phyloP scores from a whole-genome alignment of 352 stramenopile species.

The Globisporangium carolinianum region DNA sequence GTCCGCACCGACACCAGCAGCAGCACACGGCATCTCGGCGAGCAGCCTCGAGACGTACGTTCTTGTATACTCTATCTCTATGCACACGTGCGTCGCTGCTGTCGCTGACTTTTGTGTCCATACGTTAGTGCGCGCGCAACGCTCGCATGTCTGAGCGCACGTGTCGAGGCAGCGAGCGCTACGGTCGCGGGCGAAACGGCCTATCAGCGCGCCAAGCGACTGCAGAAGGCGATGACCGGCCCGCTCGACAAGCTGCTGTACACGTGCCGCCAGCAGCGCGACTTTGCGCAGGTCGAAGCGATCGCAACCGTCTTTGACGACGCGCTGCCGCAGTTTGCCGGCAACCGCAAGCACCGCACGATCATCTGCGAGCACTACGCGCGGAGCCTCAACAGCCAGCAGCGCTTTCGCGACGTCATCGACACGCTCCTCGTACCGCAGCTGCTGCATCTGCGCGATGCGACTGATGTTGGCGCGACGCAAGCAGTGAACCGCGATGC shows the following conservation, averaged over 20 bases:
- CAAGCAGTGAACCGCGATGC: conserved; percentile 1
- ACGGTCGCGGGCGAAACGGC: conserved; percentile 17
- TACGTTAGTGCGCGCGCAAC: conserved; percentile 10
- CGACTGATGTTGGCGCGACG: not conserved
- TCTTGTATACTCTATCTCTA: not conserved
- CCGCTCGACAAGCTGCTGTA: conserved; percentile 44
- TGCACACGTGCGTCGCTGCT: not conserved
- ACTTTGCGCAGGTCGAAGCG: conserved; percentile 42
- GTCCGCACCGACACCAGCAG: not conserved
- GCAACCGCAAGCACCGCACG: conserved; percentile 28
- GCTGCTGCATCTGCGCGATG: conserved; percentile 7
- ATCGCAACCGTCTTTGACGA: conserved; percentile 42
- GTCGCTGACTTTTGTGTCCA: not conserved
- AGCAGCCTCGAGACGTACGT: conserved; percentile 12
- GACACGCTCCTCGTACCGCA: conserved; percentile 29
- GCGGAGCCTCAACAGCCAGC: conserved; percentile 34
- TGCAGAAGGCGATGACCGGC: conserved; percentile 42
- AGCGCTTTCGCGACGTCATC: conserved; percentile 49
- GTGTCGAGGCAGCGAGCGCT: conserved; percentile 3
- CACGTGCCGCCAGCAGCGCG: conserved; percentile 19
- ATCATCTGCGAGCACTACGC: conserved; percentile 54
- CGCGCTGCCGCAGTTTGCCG: conserved; percentile 41
- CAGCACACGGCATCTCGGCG: conserved; percentile 2
- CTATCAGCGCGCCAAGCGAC: conserved; percentile 27
- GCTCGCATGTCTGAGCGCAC: conserved; percentile 4